These are phyloP conservation scores for Nicotiana paniculata DNA, from an alignment of 257 asterid genomes.

Conservation along the genomic window DNA sequence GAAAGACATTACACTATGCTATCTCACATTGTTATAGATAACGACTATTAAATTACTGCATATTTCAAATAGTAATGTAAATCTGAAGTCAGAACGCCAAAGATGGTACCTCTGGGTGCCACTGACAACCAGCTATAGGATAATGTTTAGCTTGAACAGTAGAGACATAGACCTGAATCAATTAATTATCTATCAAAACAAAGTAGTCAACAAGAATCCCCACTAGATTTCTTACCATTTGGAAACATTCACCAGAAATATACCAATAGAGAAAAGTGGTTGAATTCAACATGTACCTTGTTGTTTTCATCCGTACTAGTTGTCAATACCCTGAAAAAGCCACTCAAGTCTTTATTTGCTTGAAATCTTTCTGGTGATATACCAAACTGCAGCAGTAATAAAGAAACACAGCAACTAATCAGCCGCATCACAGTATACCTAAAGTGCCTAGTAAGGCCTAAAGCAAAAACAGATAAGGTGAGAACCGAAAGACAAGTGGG, in stretches of 20 bases:
- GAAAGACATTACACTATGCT: background rate
- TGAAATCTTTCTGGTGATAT: constrained; percentile 71
- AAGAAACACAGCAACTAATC: background rate
- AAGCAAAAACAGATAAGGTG: background rate
- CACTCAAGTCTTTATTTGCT: constrained; percentile 30
- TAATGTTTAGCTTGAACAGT: constrained; percentile 63
- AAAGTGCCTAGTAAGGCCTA: background rate
- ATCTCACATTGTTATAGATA: background rate
- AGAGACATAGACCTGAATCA: constrained; percentile 72
- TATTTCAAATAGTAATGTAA: background rate
- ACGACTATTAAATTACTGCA: background rate
- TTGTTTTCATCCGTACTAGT: constrained; percentile 61
- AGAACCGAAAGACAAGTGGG: background rate
- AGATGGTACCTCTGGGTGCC: constrained; percentile 91
- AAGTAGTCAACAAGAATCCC: background rate
- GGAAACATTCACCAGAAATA: background rate
- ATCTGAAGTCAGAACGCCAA: background rate
- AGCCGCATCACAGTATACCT: background rate
- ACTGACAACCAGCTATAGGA: constrained; percentile 81
- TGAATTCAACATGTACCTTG: constrained; percentile 37
- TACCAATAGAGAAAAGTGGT: background rate
- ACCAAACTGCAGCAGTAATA: constrained; percentile 51
- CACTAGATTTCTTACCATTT: background rate
- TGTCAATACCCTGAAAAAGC: constrained; percentile 70
- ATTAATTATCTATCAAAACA: background rate